A percentile compares a stretch with the other conserved stretches of the same genome.
Conservation (phyloP, 2,329 filamentous ascomycete species). For the Claviceps fusiformis region DNA sequence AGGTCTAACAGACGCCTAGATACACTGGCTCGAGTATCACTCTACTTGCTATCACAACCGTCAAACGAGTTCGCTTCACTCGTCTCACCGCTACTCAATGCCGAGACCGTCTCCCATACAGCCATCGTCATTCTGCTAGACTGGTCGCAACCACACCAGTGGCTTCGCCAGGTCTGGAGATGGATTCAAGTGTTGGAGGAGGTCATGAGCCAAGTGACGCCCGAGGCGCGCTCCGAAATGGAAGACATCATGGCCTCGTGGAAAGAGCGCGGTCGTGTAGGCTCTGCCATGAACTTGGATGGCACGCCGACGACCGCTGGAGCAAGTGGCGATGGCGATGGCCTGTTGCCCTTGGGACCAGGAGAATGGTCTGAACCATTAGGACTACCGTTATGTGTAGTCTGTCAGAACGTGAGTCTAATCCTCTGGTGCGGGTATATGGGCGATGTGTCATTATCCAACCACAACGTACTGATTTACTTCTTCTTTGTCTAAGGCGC, state of each 20-base stretch:
- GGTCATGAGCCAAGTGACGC: slow-evolving; percentile 59
- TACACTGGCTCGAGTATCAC: slow-evolving; percentile 74
- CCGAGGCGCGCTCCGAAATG: slow-evolving; percentile 68
- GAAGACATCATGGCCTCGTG: slow-evolving; percentile 73
- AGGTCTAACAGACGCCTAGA: slow-evolving; percentile 39
- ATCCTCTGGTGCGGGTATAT: background rate
- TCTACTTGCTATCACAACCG: slow-evolving; percentile 78
- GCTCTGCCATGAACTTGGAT: slow-evolving; percentile 48
- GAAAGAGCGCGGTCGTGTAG: slow-evolving; percentile 60
- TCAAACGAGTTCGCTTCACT: slow-evolving; percentile 72
- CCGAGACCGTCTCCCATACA: slow-evolving; percentile 72
- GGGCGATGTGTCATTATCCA: background rate
- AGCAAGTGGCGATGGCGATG: slow-evolving; percentile 43
- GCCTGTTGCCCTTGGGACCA: slow-evolving; percentile 64
- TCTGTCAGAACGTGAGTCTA: slow-evolving; percentile 75
- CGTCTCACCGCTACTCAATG: slow-evolving; percentile 70
- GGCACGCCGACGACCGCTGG: slow-evolving; percentile 43
- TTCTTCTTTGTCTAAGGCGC: slow-evolving; percentile 37
- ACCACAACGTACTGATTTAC: background rate
- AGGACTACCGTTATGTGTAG: slow-evolving; percentile 76
- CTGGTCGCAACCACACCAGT: slow-evolving; percentile 88
- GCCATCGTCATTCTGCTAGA: slow-evolving; percentile 85
- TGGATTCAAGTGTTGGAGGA: slow-evolving; percentile 79
- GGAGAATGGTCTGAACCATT: slow-evolving; percentile 90
- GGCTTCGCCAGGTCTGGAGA: slow-evolving; percentile 75